Evolutionary conservation across 2,329 filamentous ascomycete species (phyloP).

Genomic region (Paraconiothyrium brasiliense): DNA sequence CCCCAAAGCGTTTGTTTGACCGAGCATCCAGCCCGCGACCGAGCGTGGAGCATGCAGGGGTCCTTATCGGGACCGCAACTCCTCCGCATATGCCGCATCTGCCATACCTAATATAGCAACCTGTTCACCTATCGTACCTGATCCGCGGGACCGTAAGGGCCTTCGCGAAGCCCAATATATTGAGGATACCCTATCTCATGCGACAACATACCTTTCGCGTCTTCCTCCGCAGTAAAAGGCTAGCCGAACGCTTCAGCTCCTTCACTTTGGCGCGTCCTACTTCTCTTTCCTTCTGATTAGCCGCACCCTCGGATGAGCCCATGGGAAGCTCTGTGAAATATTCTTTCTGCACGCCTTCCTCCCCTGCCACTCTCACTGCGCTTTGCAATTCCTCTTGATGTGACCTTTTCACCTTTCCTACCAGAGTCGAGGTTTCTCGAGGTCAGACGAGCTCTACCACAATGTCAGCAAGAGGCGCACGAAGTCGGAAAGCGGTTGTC

Average conservation of each 20-base stretch:
- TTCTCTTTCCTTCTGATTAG: slow-evolving; percentile 21
- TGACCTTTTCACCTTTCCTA: not conserved
- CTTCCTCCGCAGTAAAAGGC: slow-evolving; percentile 14
- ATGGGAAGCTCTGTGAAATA: slow-evolving; percentile 13
- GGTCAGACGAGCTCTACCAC: slow-evolving; percentile 9
- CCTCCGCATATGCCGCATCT: slow-evolving; percentile 25
- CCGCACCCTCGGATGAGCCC: slow-evolving; percentile 24
- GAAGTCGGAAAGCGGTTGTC: slow-evolving; percentile 51
- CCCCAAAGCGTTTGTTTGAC: slow-evolving; percentile 29
- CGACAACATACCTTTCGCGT: slow-evolving; percentile 19
- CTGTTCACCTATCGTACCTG: slow-evolving; percentile 34
- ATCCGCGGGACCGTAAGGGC: slow-evolving; percentile 38
- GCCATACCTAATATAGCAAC: slow-evolving; percentile 32
- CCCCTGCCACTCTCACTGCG: not conserved
- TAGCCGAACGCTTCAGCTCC: slow-evolving; percentile 3
- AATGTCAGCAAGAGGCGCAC: slow-evolving; percentile 53
- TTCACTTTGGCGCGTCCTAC: slow-evolving; percentile 11
- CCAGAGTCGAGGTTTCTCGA: not conserved
- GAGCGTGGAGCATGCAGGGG: slow-evolving; percentile 28
- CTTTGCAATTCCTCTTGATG: not conserved
- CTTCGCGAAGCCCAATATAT: slow-evolving; percentile 38
- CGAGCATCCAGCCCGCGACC: slow-evolving; percentile 24
- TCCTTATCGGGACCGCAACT: slow-evolving; percentile 46
- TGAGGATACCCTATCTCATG: slow-evolving; percentile 29
- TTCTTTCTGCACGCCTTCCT: not conserved